Base-by-base conservation (phyloP, 2,329 filamentous ascomycete species). In the Rutstroemia sp. region DNA sequence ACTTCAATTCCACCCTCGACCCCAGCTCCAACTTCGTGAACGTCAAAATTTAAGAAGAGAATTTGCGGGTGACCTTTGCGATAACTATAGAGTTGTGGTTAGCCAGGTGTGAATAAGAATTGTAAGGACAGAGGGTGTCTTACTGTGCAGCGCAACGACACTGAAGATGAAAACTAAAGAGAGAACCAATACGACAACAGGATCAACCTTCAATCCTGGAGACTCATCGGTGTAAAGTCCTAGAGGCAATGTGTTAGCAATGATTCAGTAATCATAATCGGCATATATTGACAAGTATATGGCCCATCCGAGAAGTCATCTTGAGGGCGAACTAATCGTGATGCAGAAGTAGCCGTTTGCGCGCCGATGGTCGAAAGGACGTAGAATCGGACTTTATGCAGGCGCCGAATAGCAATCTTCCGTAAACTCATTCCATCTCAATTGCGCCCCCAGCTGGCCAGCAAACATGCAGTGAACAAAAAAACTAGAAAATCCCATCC, bases 121-220 rank as follows among this genome's bases (percentile, higher is more conserved):
- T 21, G 30, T 34, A 34, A 12, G 30, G 30, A 12, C 2, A 34
- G 12, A 34, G 16, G 19, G 30, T 34, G 27, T 48, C 89, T 67
- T 84, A 97, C 94, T 91, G 78, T 99, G 94, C 71, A 99, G 81
- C 66, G 91, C 92, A 69, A 99, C 94, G 70, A 99, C 94, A 70
- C 88, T 94, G 78, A 99, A 96, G 75, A 99, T 99, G 76, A 99
- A 99, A 61, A 95, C 94, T 68, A 99, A 83, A 69, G 90, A 95
- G 67, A 99, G 81, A 65, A 96, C 94, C 70, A 99, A 82, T 63
- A 99, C 92, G 64, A 99, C 92, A 58, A 99, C 94, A 21, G 94
- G 94, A 73, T 99, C 94, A 63, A 99, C 94, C 79, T 96, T 96
- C 68, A 99, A 79, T 61, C 94, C 94, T 58, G 94, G 94, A 63